Evolutionary conservation across 2,329 filamentous ascomycete genomes (phyloP), one percentile per base, ranked within the genome.

Genomic region (Neopestalotiopsis clavispora): DNA sequence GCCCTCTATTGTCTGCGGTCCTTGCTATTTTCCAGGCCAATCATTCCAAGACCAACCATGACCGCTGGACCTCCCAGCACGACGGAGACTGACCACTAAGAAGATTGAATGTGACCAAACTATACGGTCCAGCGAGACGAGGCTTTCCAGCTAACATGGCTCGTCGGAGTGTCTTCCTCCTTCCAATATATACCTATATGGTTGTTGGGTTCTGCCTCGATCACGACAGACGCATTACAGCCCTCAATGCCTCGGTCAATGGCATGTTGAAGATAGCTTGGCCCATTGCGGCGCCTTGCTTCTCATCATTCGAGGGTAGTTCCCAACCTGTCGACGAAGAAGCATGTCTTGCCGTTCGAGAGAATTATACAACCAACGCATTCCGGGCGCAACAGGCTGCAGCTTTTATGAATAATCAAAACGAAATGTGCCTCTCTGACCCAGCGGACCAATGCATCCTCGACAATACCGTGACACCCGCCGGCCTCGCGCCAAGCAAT

Each of bases 271-370:
- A 67, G 9, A 30, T 20, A 4, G n/a, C 64, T 23, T 28, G 49
- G 20, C 77, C 75, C 17, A 67, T 79, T n/a, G 70, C 75, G 38
- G 67, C 74, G 2, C 75, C 76, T 23, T 79, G 77, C 68, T 79
- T 76, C 69, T 73, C 74, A 13, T 64, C 63, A 17, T 78, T 75
- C 66, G 73, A 77, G 45, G 75, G 76, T 9, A 60, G 65, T 0
- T 40, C 71, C 4, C 42, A 69, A 3, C 20, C 34, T 1, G 63
- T 70, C 7, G 70, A 78, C 61, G 69, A 71, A 65, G 68, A 58
- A 7, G 57, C 68, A n/a, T 78, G 77, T 69, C 65, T 72, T 4
- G 32, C 66, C 4, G 67, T 78, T 4, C 74, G 75, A 34, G 64
- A 59, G 2, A 73, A 75, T 56, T 78, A 78, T 65, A 74, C 73